A percentile compares a stretch with the other conserved stretches of the same genome.
phyloP scores from a whole-genome alignment of 2,329 filamentous ascomycete species.

The Colletotrichum cereale region DNA sequence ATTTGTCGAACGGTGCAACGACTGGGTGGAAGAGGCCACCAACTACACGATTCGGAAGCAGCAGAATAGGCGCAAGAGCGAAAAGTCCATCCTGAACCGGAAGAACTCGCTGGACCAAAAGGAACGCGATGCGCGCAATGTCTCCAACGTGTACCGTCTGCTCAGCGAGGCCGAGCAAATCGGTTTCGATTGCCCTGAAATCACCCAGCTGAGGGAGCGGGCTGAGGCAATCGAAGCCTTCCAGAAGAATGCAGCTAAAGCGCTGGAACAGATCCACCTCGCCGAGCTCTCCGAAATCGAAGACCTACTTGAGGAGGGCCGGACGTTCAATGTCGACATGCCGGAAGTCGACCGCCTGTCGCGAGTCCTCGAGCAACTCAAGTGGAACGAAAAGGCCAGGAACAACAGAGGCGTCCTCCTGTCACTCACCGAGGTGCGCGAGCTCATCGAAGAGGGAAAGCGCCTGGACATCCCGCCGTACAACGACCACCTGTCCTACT shows the following conservation, averaged over 20 bases:
- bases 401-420: slow-evolving; percentile 73
- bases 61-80: slow-evolving; percentile 95
- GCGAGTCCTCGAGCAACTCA: slow-evolving; percentile 83
- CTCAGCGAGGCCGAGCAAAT: slow-evolving; percentile 86
- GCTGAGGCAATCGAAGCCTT: slow-evolving; percentile 87
- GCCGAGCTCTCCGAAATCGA: slow-evolving; percentile 82
- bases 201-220: slow-evolving; percentile 85
- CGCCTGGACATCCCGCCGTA: slow-evolving; percentile 83
- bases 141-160: slow-evolving; percentile 88
- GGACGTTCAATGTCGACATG: slow-evolving; percentile 90
- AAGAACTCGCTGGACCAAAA: slow-evolving; percentile 75
- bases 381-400: slow-evolving; percentile 86
- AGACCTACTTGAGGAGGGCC: slow-evolving; percentile 89
- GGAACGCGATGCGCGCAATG: slow-evolving; percentile 88
- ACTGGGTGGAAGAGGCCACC: slow-evolving; percentile 97
- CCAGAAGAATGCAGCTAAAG: slow-evolving; percentile 78
- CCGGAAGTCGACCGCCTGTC: slow-evolving; percentile 88
- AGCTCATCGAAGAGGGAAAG: slow-evolving; percentile 81
- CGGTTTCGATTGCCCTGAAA: slow-evolving; percentile 94
- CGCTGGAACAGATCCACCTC: slow-evolving; percentile 74
- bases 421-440: slow-evolving; percentile 81
- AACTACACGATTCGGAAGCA: slow-evolving; percentile 98
- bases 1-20: slow-evolving; percentile 96
- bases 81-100: slow-evolving; percentile 84
- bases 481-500: slow-evolving; percentile 83